Evolutionary conservation across 495 filamentous ascomycete genomes (phyloP), one percentile per base, ranked within the genome.

Genomic region (Penicillium mononematosum): DNA sequence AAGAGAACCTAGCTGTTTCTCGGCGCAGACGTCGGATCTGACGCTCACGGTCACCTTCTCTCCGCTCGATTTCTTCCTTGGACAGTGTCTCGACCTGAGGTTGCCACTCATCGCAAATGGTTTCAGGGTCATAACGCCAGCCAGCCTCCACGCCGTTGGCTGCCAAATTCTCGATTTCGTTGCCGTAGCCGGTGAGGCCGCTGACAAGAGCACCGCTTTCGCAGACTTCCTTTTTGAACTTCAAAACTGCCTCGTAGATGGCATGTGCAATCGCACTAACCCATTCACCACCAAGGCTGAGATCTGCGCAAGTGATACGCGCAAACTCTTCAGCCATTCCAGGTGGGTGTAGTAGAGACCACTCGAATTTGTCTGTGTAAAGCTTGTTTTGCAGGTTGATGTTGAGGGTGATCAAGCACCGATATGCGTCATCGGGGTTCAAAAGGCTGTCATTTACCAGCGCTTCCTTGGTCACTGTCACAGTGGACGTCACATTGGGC

Each of bases 331-430:
- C 94, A 10, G 94, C 90, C 53, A 94, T 88, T 14, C 95, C 92
- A 1, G 89, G 86, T 4, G 92, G 91, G 67, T 97, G 91, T 9
- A 97, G 82, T 5, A 99, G 78, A 17, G 94, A 97, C 94, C 94
- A 99, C 69, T 99, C 94, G 62, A 99, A 98, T 70, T 90, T 96
- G 79, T 99, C 94, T 5, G 89, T 93, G 72, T 96, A 98, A 17
- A 98, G 85, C 54, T 88, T 86, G 58, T 96, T 96, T 49, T 89
- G 87, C 20, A 98, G 82, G 61, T 96, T 96, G 64, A 99, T 91
- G 70, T 89, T 96, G 22, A 99, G 81, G 48, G 80, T 90, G 65
- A 98, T 84, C 68, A 98, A 86, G 67, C 91, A 96, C 55, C 92
- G 84, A 68, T 96, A 96, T 4, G 90, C 90, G 71, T 97, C 92